Evolutionary conservation across 176 grass and related monocot genomes (phyloP).

Genomic region (Poa annua): DNA sequence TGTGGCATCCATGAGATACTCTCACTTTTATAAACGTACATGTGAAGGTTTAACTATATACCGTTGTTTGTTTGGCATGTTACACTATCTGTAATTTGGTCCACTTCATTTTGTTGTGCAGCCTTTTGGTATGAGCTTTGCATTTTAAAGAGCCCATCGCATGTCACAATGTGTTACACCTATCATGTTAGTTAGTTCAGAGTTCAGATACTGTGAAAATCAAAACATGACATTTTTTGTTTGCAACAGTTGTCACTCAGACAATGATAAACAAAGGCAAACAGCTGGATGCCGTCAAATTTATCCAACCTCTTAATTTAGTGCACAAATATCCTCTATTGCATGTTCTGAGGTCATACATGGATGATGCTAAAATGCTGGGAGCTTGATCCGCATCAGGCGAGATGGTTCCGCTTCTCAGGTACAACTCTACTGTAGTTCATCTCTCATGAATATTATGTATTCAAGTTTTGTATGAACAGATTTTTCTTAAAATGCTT

Average conservation of each 20-base stretch:
- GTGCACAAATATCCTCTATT: slow-evolving; percentile 51
- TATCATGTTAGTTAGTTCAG: neutral
- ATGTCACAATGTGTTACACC: neutral
- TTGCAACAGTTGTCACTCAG: slow-evolving; percentile 59
- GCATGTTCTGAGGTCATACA: slow-evolving; percentile 55
- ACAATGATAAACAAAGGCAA: slow-evolving; percentile 56
- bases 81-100: neutral
- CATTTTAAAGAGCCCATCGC: slow-evolving; percentile 10
- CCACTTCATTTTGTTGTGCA: neutral
- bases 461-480: neutral
- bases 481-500: slow-evolving; percentile 35
- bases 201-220: neutral
- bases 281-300: slow-evolving; percentile 63
- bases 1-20: neutral
- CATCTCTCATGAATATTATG: slow-evolving; percentile 1
- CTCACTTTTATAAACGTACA: neutral
- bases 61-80: neutral
- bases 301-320: slow-evolving; percentile 65
- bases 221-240: slow-evolving; percentile 46
- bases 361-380: slow-evolving; percentile 57
- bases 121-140: slow-evolving; percentile 18
- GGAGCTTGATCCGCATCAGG: slow-evolving; percentile 51
- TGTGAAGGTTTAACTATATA: slow-evolving; percentile 10
- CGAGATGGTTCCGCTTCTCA: slow-evolving; percentile 51
- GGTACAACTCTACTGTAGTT: slow-evolving; percentile 39